Evolutionary conservation across 768 basidiomycete species (phyloP), one percentile per base, ranked within the genome.

Genomic region (Cystofilobasidium macerans): DNA sequence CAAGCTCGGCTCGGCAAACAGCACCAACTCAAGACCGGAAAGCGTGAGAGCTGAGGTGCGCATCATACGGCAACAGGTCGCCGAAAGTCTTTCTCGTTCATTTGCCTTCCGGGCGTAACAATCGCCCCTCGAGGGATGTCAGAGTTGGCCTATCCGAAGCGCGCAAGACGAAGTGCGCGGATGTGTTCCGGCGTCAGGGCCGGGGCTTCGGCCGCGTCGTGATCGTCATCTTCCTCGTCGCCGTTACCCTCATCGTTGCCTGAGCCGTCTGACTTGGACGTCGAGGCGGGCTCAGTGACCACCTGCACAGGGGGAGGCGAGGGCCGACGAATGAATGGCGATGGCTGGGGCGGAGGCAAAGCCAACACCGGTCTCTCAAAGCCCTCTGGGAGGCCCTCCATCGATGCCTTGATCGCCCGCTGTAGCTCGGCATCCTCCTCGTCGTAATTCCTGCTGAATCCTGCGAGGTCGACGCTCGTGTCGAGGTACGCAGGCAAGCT

Each of bases 341-440:
- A 40, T 8, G 58, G 58, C 1, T 14, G 16, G 13, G 40, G 40
- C n/a, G 58, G 58, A 24, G 58, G 58, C 38, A 3, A 13, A 1
- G 32, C 24, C 14, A 45, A 35, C 32, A 22, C 28, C 1, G 48
- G 62, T 42, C 26, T 7, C 3, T 1, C 16, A 32, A 14, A 64
- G 6, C 13, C 62, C 12, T 56, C 40, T 1, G 62, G 62, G 4
- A 64, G 36, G 26, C 62, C 62, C 40, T 56, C 51, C 62, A 64
- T 64, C 43, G 62, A 64, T 28, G 48, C 62, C n/a, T 16, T 33
- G 24, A 64, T 26, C 62, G 62, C 62, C 8, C 24, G 22, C 51
- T 64, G 62, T 5, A 64, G 51, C 62, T 64, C 51, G 26, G 35
- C 62, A 53, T 64, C 62, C 54, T 64, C 62, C 20, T 64, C 62